Percentiles rank a stretch among this genome's conserved stretches.
Evolutionary conservation across 768 basidiomycete species (phyloP).

Genomic region (Phaeotremella fagi): DNA sequence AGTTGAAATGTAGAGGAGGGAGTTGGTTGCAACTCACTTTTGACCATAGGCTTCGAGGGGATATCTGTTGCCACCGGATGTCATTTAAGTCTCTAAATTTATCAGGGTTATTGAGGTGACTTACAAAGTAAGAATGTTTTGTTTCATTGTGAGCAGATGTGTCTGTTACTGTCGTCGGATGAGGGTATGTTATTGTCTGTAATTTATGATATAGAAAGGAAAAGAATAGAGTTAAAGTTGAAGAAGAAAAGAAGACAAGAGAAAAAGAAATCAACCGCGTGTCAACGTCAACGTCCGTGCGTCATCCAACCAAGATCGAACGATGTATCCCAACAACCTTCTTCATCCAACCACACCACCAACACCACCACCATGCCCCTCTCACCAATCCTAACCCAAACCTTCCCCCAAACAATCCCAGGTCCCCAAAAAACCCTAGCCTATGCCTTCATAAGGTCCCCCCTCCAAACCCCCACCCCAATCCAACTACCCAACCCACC

Average conservation of each 20-base stretch:
- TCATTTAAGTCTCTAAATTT: too few species aligned
- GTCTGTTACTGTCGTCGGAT: too few species aligned
- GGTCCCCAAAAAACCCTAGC: conserved; percentile 22
- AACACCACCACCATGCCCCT: neutral
- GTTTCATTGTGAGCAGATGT: too few species aligned
- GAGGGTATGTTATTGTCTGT: too few species aligned
- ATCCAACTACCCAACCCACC: conserved; percentile 15
- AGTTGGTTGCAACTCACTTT: neutral
- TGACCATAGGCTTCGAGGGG: neutral
- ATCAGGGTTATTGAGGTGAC: too few species aligned
- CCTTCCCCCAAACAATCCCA: conserved; percentile 18
- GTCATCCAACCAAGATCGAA: neutral
- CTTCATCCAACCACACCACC: neutral
- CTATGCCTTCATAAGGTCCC: conserved; percentile 19
- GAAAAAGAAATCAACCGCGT: neutral
- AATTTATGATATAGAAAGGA: neutral
- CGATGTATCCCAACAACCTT: neutral
- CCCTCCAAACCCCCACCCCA: conserved; percentile 10
- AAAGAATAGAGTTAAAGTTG: neutral
- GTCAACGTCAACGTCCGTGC: neutral
- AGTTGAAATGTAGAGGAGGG: neutral
- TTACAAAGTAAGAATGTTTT: neutral
- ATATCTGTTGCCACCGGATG: neutral
- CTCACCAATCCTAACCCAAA: conserved; percentile 17
- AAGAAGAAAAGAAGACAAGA: neutral